Conservation (phyloP, 2,329 filamentous ascomycete species). For the Reticulascus tulasneorum region DNA sequence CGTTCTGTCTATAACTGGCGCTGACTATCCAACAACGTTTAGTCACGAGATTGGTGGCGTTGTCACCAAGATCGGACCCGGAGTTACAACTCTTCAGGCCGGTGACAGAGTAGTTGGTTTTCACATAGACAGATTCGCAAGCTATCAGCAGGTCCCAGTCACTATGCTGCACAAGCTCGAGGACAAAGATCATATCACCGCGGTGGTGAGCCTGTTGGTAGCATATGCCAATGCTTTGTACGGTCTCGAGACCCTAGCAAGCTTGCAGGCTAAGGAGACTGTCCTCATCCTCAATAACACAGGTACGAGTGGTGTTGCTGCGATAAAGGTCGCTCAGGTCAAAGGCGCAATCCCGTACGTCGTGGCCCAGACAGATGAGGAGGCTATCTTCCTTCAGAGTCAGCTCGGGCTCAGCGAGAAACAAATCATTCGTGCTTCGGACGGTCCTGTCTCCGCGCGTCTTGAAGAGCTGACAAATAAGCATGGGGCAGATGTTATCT, state of each 20-base stretch:
- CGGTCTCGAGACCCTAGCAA: constrained; percentile 18
- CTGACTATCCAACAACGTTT: constrained; percentile 14
- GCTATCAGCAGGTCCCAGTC: constrained; percentile 13
- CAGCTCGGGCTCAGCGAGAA: constrained; percentile 3
- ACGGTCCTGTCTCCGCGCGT: constrained; percentile 3
- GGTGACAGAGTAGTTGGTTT: constrained; percentile 22
- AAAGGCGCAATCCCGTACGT: constrained; percentile 17
- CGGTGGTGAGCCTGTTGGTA: constrained; percentile 8
- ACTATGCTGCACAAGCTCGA: constrained; percentile 15
- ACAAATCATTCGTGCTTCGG: background rate
- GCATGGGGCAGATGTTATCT: constrained; percentile 16
- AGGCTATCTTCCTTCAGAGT: constrained; percentile 9
- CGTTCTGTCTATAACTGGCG: constrained; percentile 17
- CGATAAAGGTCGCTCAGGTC: constrained; percentile 15
- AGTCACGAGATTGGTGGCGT: constrained; percentile 19
- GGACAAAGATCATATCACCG: constrained; percentile 8
- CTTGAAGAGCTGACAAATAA: constrained; percentile 8
- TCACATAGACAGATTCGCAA: constrained; percentile 17
- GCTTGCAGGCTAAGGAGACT: constrained; percentile 12
- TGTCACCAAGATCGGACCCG: constrained; percentile 16
- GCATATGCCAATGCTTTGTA: constrained; percentile 17
- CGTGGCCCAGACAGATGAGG: constrained; percentile 6
- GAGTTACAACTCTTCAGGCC: constrained; percentile 9
- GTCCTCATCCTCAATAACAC: constrained; percentile 6
- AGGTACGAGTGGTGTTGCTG: constrained; percentile 16